Conservation (phyloP, 1,284 basidiomycete species). For the Sanghuangporus weigelae region DNA sequence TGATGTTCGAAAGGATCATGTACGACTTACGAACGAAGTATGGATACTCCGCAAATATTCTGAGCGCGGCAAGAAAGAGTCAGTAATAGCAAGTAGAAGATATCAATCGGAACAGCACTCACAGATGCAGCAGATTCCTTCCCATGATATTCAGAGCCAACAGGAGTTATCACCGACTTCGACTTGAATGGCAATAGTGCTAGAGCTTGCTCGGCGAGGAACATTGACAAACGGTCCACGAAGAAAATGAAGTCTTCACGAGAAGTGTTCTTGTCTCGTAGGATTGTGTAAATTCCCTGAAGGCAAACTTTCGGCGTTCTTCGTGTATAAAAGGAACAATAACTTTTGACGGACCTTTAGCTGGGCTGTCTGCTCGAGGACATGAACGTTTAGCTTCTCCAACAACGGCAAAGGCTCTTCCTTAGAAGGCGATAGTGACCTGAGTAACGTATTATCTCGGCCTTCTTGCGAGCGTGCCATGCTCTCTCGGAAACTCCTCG, state of each 20-base stretch:
- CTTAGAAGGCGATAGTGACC: slow-evolving; percentile 20
- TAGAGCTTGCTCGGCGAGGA: slow-evolving; percentile 83
- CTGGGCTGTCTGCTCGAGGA: slow-evolving; percentile 81
- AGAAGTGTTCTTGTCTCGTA: slow-evolving; percentile 67
- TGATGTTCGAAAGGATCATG: not conserved
- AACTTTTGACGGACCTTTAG: slow-evolving; percentile 46
- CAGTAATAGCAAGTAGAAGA: slow-evolving; percentile 3
- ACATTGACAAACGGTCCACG: slow-evolving; percentile 78
- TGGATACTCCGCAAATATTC: slow-evolving; percentile 79
- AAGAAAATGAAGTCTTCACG: slow-evolving; percentile 90
- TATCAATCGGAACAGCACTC: slow-evolving; percentile 13
- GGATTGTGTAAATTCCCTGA: slow-evolving; percentile 84
- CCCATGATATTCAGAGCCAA: slow-evolving; percentile 53
- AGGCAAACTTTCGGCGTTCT: not conserved
- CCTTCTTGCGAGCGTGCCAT: slow-evolving; percentile 42
- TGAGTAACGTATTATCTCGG: slow-evolving; percentile 3
- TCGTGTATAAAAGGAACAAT: not conserved
- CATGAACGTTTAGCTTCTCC: slow-evolving; percentile 50
- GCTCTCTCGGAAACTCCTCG: slow-evolving; percentile 67
- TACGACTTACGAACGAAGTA: slow-evolving; percentile 67
- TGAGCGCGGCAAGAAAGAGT: slow-evolving; percentile 23
- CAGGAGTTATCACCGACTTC: slow-evolving; percentile 67
- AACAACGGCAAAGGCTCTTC: slow-evolving; percentile 18
- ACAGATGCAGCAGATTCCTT: slow-evolving; percentile 57
- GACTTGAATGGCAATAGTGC: slow-evolving; percentile 70